These are phyloP conservation scores for Albophoma yamanashiensis DNA, from an alignment of 2,329 filamentous ascomycete species.

Conservation along the genomic window DNA sequence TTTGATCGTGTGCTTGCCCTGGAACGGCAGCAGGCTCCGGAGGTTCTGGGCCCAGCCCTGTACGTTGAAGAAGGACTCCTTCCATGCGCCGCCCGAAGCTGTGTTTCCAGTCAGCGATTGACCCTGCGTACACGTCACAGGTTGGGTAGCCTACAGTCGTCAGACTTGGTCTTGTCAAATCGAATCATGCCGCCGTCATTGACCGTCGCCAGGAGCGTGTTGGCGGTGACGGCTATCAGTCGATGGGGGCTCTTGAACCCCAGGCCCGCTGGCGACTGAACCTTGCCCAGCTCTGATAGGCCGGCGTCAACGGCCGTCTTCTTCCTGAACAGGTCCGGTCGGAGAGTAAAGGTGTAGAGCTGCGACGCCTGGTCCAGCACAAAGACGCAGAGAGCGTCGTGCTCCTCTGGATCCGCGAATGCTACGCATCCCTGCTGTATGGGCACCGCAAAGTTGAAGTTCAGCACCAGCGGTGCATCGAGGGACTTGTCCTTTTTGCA, in stretches of 20 bases:
- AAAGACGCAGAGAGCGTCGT: slow-evolving; percentile 69
- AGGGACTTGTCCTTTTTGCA: slow-evolving; percentile 53
- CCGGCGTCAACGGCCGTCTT: slow-evolving; percentile 59
- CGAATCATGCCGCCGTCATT: slow-evolving; percentile 67
- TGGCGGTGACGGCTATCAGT: slow-evolving; percentile 60
- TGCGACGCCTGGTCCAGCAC: slow-evolving; percentile 70
- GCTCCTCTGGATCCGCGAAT: slow-evolving; percentile 68
- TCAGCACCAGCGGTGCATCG: slow-evolving; percentile 65
- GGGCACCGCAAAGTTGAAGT: slow-evolving; percentile 63
- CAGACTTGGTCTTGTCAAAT: slow-evolving; percentile 48
- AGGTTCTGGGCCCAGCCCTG: slow-evolving; percentile 61
- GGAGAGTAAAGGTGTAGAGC: slow-evolving; percentile 74
- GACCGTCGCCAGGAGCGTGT: slow-evolving; percentile 70
- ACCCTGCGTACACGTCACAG: neutral
- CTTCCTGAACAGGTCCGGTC: slow-evolving; percentile 71
- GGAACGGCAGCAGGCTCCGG: slow-evolving; percentile 55
- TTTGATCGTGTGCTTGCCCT: slow-evolving; percentile 50
- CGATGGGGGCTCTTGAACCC: slow-evolving; percentile 71
- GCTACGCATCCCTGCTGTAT: slow-evolving; percentile 72
- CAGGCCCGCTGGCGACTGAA: slow-evolving; percentile 61
- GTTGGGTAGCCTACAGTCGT: slow-evolving; percentile 30
- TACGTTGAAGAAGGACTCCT: slow-evolving; percentile 62
- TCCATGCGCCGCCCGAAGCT: slow-evolving; percentile 39
- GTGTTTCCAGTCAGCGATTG: neutral
- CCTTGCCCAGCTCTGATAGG: slow-evolving; percentile 66